Percentiles rank a stretch among this genome's conserved stretches.
phyloP scores from a whole-genome alignment of 345 rosid species.

The Brassica juncea region DNA sequence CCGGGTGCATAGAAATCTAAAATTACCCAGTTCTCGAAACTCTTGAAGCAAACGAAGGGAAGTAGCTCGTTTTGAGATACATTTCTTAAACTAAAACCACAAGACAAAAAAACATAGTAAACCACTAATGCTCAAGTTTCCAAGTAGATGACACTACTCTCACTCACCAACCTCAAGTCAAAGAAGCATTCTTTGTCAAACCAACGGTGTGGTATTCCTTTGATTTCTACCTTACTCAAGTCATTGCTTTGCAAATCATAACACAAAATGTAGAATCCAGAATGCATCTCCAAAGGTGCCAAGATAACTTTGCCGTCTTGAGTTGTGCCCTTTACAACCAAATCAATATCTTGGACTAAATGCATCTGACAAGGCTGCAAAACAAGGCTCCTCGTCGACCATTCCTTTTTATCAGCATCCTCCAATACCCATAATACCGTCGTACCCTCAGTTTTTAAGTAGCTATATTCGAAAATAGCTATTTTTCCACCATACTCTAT shows the following conservation, averaged over 20 bases:
- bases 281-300: not conserved
- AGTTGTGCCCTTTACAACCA: conserved; percentile 6
- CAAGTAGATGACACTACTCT: not conserved
- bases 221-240: conserved; percentile 15
- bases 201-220: conserved; percentile 9
- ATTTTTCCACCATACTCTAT: conserved; percentile 1
- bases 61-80: too few relatives aligned
- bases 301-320: conserved; percentile 14
- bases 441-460: not conserved
- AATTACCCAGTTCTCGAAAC: too few relatives aligned
- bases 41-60: too few relatives aligned
- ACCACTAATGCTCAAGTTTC: not conserved
- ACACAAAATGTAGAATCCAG: not conserved
- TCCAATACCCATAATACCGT: not conserved
- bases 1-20: too few relatives aligned
- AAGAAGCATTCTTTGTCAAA: not conserved
- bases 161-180: conserved; percentile 1
- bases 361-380: conserved; percentile 21
- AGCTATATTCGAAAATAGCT: not conserved
- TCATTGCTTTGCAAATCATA: conserved; percentile 13
- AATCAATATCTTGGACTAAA: not conserved
- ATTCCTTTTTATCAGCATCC: not conserved
- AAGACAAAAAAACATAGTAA: not conserved
- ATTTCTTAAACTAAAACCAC: too few relatives aligned
- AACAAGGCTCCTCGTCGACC: not conserved